Base-by-base conservation (phyloP, 208 protist species). In the Phytomonas francai region DNA sequence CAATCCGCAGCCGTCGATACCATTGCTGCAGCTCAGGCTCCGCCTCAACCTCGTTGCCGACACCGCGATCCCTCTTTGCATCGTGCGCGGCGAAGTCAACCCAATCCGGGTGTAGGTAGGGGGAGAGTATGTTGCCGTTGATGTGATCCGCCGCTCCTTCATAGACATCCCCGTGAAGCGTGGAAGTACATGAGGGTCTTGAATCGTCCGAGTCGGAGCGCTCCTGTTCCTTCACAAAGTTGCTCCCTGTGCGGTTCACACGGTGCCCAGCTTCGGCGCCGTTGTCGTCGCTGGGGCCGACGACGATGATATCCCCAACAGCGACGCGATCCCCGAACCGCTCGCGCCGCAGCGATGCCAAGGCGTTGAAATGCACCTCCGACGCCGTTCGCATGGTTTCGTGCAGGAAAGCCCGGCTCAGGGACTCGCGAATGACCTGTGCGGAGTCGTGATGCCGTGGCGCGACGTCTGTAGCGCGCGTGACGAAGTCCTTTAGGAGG, bases 361-460 rank as follows among this genome's bases (percentile, higher is more conserved):
- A 34, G 3, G 87, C 83, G 74, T 95, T 95, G 73, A 92, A 95
- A 74, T 88, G 77, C 60, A 92, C 85, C 42, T 92, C 85, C 30
- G 82, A 77, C 25, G 91, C 72, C 27, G 78, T 79, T 61, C 80
- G 83, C 65, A 95, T 58, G 49, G 83, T 85, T 64, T 95, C 86
- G 42, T 81, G 79, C 45, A 92, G 39, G 29, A 95, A 66, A 39
- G 77, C 65, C 25, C 78, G 83, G 27, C 75, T 71, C 64, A 94
- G 67, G 16, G 68, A 66, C 63, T 94, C 84, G 25, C 83, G 86
- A 65, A 92, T 82, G 32, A 95, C 63, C 62, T 87, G 79, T 11
- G 89, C 86, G 3, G 84, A 85, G 76, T 93, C 85, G 68, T 85
- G 79, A 69, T 78, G 73, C 36, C 67, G 78, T 29, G 82, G 78